Evolutionary conservation across 2,329 filamentous ascomycete genomes (phyloP).

Genomic region (Aspergillus oerlinghausenensis): DNA sequence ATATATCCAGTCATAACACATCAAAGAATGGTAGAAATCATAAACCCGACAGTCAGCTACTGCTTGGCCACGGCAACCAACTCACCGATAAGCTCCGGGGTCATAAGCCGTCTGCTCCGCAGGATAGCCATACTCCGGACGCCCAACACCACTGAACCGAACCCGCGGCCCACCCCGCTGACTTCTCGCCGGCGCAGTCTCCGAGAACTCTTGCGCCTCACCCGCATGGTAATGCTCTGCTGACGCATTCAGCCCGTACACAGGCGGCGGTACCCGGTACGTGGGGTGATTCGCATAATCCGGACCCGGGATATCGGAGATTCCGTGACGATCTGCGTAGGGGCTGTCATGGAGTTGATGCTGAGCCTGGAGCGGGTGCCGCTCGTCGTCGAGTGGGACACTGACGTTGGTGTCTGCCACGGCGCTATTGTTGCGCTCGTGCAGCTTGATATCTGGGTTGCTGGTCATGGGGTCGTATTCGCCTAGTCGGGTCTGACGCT

Average conservation of each 20-base stretch:
- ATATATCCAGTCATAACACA: conserved; percentile 1
- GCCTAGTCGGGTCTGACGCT: conserved; percentile 42
- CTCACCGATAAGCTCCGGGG: conserved; percentile 28
- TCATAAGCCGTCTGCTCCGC: conserved; percentile 35
- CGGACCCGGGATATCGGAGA: conserved; percentile 4
- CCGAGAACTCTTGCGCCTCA: conserved; percentile 27
- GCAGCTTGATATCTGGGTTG: conserved; percentile 26
- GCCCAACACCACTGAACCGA: conserved; percentile 20
- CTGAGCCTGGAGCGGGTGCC: conserved; percentile 1
- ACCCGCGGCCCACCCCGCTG: conserved; percentile 14
- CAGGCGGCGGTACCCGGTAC: conserved; percentile 1
- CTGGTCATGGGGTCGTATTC: conserved; percentile 46
- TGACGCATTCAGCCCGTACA: conserved; percentile 1
- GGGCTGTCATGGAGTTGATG: conserved; percentile 1
- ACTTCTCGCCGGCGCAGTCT: conserved; percentile 18
- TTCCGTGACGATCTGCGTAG: not conserved
- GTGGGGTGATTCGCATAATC: conserved; percentile 1
- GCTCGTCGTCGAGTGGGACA: conserved; percentile 6
- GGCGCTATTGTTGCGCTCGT: conserved; percentile 20
- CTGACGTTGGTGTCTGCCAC: conserved; percentile 9
- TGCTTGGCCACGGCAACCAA: not conserved
- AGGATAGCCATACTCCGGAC: conserved; percentile 21
- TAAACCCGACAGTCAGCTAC: not conserved
- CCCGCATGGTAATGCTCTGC: conserved; percentile 21
- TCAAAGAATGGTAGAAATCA: not conserved